Conservation (phyloP, 306 rosid species). For the Vigna angularis region DNA sequence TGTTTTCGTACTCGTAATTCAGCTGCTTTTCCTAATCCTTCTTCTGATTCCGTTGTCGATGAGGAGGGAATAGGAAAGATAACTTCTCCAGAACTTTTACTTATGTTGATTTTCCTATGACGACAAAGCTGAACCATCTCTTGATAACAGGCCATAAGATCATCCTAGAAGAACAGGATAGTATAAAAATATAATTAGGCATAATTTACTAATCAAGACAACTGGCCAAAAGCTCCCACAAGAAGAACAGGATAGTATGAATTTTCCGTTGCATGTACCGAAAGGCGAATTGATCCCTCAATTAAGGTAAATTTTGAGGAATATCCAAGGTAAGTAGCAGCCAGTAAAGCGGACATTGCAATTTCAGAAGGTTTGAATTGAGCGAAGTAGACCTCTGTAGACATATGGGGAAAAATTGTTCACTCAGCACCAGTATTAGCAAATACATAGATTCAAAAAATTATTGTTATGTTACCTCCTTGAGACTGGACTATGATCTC, state of each 20-base stretch:
- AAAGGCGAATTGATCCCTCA: neutral
- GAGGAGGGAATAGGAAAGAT: neutral
- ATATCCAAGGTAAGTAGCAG: constrained; percentile 22
- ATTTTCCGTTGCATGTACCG: constrained; percentile 6
- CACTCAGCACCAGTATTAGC: neutral
- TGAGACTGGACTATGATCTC: constrained; percentile 43
- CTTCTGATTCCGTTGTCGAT: neutral
- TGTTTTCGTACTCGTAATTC: neutral
- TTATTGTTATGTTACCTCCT: constrained; percentile 24
- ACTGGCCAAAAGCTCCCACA: neutral
- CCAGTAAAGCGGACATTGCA: constrained; percentile 35
- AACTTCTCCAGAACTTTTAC: neutral
- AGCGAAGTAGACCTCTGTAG: neutral
- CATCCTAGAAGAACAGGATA: neutral
- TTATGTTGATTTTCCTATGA: neutral
- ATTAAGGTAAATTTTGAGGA: neutral
- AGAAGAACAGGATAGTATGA: neutral
- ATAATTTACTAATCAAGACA: neutral
- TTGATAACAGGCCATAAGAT: neutral
- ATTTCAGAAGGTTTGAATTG: constrained; percentile 11
- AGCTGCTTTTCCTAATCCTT: neutral
- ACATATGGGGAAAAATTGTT: neutral
- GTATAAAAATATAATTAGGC: neutral
- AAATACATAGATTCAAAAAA: neutral
- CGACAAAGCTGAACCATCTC: neutral